Conservation (phyloP, 345 rosid genomes). For the Psidium guajava region DNA sequence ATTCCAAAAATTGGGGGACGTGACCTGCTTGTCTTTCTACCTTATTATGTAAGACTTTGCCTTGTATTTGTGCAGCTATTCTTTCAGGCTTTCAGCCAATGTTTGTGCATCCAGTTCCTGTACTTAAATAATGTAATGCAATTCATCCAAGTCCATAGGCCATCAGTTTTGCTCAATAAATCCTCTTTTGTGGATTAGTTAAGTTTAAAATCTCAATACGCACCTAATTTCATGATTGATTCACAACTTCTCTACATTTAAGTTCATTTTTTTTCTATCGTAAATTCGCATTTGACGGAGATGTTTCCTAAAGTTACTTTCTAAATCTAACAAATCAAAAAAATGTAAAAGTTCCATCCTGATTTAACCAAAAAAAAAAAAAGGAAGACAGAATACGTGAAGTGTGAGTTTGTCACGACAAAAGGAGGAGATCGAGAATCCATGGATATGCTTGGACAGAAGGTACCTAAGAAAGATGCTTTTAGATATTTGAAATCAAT, state of each 20-base stretch:
- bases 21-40: background rate
- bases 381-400: too few relatives aligned
- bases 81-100: background rate
- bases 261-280: background rate
- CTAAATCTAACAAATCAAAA: background rate
- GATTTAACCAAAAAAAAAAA: too few relatives aligned
- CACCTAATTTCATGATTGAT: background rate
- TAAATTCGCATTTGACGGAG: background rate
- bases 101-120: background rate
- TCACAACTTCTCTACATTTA: background rate
- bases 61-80: background rate
- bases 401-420: too few relatives aligned
- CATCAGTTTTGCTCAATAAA: background rate
- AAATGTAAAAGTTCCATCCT: too few relatives aligned
- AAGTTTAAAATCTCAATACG: background rate
- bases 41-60: background rate
- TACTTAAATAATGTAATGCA: background rate
- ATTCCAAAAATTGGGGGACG: background rate
- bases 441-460: too few relatives aligned
- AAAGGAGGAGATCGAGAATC: too few relatives aligned
- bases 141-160: background rate
- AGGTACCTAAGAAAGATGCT: too few relatives aligned
- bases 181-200: background rate
- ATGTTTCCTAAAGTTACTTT: background rate
- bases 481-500: too few relatives aligned